Conservation (phyloP, 768 basidiomycete genomes). For the Cystobasidiopsis lactophilus region DNA sequence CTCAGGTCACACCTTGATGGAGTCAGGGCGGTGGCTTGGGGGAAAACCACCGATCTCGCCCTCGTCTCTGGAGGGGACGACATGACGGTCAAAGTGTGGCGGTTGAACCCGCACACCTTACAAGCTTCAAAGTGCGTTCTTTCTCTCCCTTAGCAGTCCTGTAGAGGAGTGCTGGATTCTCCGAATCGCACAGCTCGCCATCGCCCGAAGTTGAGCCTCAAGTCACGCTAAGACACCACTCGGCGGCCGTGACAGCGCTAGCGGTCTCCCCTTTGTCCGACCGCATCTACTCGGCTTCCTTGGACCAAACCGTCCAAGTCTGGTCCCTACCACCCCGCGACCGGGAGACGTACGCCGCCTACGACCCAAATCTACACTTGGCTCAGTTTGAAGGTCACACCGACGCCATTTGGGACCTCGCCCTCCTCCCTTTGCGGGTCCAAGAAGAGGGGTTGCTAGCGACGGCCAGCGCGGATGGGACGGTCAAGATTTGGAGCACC, state of each 20-base stretch:
- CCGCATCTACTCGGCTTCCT: slow-evolving; percentile 69
- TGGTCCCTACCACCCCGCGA: slow-evolving; percentile 59
- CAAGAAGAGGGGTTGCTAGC: slow-evolving; percentile 51
- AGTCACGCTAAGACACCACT: slow-evolving; percentile 79
- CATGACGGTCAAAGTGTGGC: slow-evolving; percentile 87
- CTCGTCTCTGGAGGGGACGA: slow-evolving; percentile 90
- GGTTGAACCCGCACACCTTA: slow-evolving; percentile 34
- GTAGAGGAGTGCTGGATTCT: background rate
- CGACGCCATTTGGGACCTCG: slow-evolving; percentile 90
- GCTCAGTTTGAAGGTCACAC: slow-evolving; percentile 76
- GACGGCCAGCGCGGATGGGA: slow-evolving; percentile 73
- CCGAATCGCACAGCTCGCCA: slow-evolving; percentile 28
- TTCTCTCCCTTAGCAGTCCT: background rate
- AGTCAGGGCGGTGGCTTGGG: slow-evolving; percentile 71
- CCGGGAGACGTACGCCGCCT: slow-evolving; percentile 77
- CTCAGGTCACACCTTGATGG: slow-evolving; percentile 84
- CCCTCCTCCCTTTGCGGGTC: slow-evolving; percentile 33
- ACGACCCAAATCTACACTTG: slow-evolving; percentile 53
- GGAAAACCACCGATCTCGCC: slow-evolving; percentile 37
- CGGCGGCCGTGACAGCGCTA: slow-evolving; percentile 67
- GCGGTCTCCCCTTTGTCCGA: slow-evolving; percentile 48
- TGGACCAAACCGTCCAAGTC: slow-evolving; percentile 78
- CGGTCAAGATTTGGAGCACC: slow-evolving; percentile 60
- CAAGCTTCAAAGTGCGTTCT: slow-evolving; percentile 38
- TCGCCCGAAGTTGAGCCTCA: slow-evolving; percentile 81